Evolutionary conservation across 495 filamentous ascomycete genomes (phyloP), one percentile per base, ranked within the genome.

Genomic region (Tuber microsphaerosporum): DNA sequence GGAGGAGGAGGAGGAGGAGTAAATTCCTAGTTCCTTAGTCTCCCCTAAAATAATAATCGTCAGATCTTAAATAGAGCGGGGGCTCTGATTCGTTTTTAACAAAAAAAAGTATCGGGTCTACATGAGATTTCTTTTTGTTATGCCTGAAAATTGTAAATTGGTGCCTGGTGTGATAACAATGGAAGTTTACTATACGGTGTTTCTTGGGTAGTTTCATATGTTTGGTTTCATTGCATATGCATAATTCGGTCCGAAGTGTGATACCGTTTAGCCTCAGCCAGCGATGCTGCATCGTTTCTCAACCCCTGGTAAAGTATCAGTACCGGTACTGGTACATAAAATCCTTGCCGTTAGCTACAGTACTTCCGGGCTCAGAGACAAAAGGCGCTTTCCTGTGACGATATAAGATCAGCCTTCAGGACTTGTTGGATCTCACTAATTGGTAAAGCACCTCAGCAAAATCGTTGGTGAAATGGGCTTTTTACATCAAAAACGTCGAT

Each of bases 1-100:
- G 77, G 94, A 95, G 84, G 94, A 97, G 82, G 95, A 98, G 84
- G 93, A 97, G 88, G 91, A 93, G 84, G 85, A 84, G 73, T 84
- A 85, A 85, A 88, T 84, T 84, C 84, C 76, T 81, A 51, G 34
- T 71, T 65, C 74, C 56, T 76, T 65, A 65, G 26, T 34, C 26
- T 1, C 42, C 9, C 8, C 34, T 0, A 65, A 34, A 65, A 56
- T 22, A 65, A 65, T 56, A 61, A 61, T 61, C 14, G 14, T 65
- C 56, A 12, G 31, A 65, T 65, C 56, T 65, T 65, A 17, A 65
- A 65, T 34, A 14, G 26, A 65, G 56, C 5, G 26, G 2, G 56
- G 31, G 56, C 26, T 65, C 34, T 65, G 26, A 65, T 31, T 34
- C 76, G 77, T 84, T 85, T 85, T 81, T 81, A 76, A 83, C 81